phyloP scores from a whole-genome alignment of 78 protist species.

The Dictyostelium capitatum region DNA sequence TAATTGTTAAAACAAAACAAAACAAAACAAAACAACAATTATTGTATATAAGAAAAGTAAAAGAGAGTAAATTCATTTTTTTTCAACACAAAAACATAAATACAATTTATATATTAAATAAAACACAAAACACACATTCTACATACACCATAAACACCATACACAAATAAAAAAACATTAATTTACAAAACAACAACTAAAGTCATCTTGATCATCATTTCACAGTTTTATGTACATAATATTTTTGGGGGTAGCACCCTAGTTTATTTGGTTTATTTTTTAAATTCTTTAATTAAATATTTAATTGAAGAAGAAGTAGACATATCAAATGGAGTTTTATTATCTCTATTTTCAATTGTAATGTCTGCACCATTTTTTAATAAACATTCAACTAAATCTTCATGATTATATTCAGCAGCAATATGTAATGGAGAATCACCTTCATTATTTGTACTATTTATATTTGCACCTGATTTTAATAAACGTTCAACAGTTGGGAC shows the following conservation, averaged over 20 bases:
- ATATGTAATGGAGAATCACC: conserved; percentile 66
- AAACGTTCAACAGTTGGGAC: conserved; percentile 16
- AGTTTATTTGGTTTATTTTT: not conserved
- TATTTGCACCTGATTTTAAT: conserved; percentile 14
- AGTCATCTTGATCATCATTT: too few species aligned
- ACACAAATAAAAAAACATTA: too few species aligned
- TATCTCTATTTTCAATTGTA: conserved; percentile 57
- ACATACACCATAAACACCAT: too few species aligned
- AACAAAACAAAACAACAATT: not conserved
- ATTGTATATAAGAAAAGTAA: not conserved
- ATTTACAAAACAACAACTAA: too few species aligned
- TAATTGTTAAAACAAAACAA: not conserved
- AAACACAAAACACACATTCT: too few species aligned
- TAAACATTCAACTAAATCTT: conserved; percentile 15
- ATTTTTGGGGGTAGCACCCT: too few species aligned
- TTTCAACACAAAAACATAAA: too few species aligned
- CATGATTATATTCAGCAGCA: conserved; percentile 38
- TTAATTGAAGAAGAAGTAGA: conserved; percentile 14
- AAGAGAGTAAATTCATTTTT: too few species aligned
- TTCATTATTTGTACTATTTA: conserved; percentile 27
- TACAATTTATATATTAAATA: too few species aligned
- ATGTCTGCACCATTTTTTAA: conserved; percentile 32
- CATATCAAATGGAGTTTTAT: conserved; percentile 45
- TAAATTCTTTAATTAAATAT: conserved; percentile 48
- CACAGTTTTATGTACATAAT: too few species aligned